phyloP scores from a whole-genome alignment of 768 basidiomycete genomes.

The Panaeolus papilionaceus region DNA sequence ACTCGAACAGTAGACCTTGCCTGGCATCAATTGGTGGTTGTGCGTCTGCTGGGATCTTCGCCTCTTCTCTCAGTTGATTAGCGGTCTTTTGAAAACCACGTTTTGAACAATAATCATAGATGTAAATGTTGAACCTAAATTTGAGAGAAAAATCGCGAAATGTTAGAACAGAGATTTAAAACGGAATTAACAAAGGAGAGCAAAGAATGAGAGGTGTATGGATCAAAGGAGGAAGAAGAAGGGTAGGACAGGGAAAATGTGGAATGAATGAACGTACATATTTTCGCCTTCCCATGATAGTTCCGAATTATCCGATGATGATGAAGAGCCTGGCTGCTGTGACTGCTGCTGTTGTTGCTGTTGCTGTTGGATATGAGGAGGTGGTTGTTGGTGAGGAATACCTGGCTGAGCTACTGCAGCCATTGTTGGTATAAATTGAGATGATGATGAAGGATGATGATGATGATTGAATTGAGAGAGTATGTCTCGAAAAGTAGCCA shows the following conservation, averaged over 20 bases:
- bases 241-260: slow-evolving; percentile 20
- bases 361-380: slow-evolving; percentile 27
- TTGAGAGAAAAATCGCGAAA: slow-evolving; percentile 7
- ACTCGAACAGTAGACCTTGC: slow-evolving; percentile 87
- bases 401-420: slow-evolving; percentile 32
- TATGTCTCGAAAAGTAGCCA: too few relatives aligned
- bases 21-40: slow-evolving; percentile 82
- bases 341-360: slow-evolving; percentile 29
- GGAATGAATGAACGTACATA: slow-evolving; percentile 59
- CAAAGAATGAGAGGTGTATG: slow-evolving; percentile 1
- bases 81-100: slow-evolving; percentile 81
- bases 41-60: slow-evolving; percentile 66
- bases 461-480: background rate
- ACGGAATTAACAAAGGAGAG: slow-evolving; percentile 16
- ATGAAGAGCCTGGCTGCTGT: slow-evolving; percentile 28
- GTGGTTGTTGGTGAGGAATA: slow-evolving; percentile 21
- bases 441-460: background rate
- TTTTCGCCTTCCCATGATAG: slow-evolving; percentile 86
- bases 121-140: slow-evolving; percentile 87
- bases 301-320: slow-evolving; percentile 27
- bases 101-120: slow-evolving; percentile 84
- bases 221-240: slow-evolving; percentile 18
- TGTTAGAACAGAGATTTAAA: slow-evolving; percentile 3
- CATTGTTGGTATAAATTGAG: slow-evolving; percentile 26
- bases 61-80: slow-evolving; percentile 67